Evolutionary conservation across 108 stramenopile genomes (phyloP), one percentile per base, ranked within the genome.

Genomic region (Nitzschia putrida): DNA sequence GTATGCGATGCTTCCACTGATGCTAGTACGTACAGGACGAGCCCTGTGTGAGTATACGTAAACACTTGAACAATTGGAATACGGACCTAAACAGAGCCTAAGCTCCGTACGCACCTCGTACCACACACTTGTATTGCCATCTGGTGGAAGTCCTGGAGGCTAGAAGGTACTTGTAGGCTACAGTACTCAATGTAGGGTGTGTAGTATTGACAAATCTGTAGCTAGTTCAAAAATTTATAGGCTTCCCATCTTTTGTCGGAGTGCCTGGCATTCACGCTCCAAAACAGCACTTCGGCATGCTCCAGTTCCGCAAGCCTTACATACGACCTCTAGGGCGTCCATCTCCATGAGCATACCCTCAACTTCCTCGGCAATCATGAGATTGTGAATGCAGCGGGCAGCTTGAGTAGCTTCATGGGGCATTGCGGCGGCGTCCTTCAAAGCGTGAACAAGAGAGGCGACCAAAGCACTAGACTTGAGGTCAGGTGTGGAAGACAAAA

Each of bases 401-500:
- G 73, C 73, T 43, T 74, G 57, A 39, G 57, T 64, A 7, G 73
- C 73, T 25, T 67, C 65, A 39, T 67, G 66, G 7, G 73, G 73
- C 29, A 13, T 21, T 2, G 57, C 16, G 18, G 50, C 13, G 41
- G 51, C 39, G 4, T 74, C 58, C 29, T 39, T 20, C 3, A 74
- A 21, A 0, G 39, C 26, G 0, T 43, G 3, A 2, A 74, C n/a
- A n/a, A 74, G 66, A 26, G 8, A 26, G 38, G 49, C 58, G 4
- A 66, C 14, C 13, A 74, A 53, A 0, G 59, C 12, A 8, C 40
- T 53, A 24, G 63, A 37, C 18, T 65, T 64, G 43, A 73, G 56
- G 6, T 51, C 50, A 37, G 51, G 21, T 11, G 8, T 42, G 0
- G 7, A n/a, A 13, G 14, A 20, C 11, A 60, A 44, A 11, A 65